phyloP scores from a whole-genome alignment of 2,329 filamentous ascomycete genomes.

The Fusarium caatingaense region DNA sequence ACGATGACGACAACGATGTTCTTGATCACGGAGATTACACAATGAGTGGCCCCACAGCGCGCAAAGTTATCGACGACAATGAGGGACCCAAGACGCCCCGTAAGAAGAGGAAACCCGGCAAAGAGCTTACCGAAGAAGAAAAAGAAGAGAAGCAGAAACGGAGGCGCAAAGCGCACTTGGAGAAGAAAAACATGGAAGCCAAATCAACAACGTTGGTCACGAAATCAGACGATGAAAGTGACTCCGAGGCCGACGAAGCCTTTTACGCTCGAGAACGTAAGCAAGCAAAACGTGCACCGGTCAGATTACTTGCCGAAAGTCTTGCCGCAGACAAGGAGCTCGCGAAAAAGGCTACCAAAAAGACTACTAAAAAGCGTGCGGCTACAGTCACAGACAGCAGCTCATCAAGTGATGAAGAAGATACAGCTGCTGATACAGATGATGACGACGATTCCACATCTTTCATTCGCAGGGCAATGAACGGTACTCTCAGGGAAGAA shows the following conservation, averaged over 20 bases:
- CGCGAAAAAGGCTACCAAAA: constrained; percentile 34
- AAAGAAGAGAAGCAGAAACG: constrained; percentile 72
- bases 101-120: constrained; percentile 60
- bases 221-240: constrained; percentile 89
- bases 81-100: constrained; percentile 63
- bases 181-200: constrained; percentile 79
- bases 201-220: constrained; percentile 76
- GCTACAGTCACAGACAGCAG: background rate
- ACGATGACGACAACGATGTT: constrained; percentile 65
- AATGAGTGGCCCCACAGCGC: constrained; percentile 71
- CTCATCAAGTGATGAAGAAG: constrained; percentile 15
- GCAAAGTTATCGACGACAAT: constrained; percentile 64
- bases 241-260: constrained; percentile 73
- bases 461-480: constrained; percentile 40
- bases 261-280: constrained; percentile 80
- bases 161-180: constrained; percentile 74
- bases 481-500: constrained; percentile 39
- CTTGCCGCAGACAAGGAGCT: background rate
- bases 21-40: constrained; percentile 73
- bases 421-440: background rate
- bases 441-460: constrained; percentile 25
- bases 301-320: constrained; percentile 21
- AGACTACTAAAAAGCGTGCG: constrained; percentile 47
- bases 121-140: constrained; percentile 69
- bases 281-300: constrained; percentile 65